Conservation (phyloP, 192 early-diverging fungal species). For the Backusella westeae region DNA sequence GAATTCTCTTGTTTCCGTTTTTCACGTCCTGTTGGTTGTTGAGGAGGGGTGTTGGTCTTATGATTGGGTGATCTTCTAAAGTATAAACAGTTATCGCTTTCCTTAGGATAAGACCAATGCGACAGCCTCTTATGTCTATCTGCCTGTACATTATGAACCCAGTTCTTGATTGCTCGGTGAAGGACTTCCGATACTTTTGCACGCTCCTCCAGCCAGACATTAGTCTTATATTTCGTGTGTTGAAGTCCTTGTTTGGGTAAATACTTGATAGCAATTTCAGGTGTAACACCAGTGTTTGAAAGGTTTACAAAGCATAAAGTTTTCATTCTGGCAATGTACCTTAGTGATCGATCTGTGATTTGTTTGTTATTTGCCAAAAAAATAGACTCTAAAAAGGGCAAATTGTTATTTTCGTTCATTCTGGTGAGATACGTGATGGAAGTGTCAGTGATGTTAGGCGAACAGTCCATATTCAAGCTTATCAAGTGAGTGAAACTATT, state of each 20-base stretch:
- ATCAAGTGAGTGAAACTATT: background rate
- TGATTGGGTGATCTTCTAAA: background rate
- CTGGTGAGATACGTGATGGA: background rate
- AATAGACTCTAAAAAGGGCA: background rate
- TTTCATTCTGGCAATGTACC: background rate
- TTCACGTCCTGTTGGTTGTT: background rate
- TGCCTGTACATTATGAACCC: background rate
- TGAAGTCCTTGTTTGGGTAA: background rate
- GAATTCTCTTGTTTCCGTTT: background rate
- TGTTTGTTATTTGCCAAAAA: background rate
- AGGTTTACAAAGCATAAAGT: background rate
- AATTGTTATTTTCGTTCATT: background rate
- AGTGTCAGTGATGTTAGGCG: background rate
- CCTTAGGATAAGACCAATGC: background rate
- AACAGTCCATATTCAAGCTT: background rate
- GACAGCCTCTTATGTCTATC: background rate
- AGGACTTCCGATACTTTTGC: background rate
- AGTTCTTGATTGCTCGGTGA: background rate
- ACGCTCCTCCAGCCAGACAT: background rate
- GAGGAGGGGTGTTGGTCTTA: background rate
- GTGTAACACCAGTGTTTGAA: background rate
- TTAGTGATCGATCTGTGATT: background rate
- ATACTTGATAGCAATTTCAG: background rate
- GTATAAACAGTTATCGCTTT: background rate
- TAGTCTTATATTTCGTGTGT: background rate